Percentiles rank a stretch among this genome's conserved stretches.
These are phyloP conservation scores for Endocarpon pusillum DNA, from an alignment of 495 filamentous ascomycete species.

Conservation along the genomic window DNA sequence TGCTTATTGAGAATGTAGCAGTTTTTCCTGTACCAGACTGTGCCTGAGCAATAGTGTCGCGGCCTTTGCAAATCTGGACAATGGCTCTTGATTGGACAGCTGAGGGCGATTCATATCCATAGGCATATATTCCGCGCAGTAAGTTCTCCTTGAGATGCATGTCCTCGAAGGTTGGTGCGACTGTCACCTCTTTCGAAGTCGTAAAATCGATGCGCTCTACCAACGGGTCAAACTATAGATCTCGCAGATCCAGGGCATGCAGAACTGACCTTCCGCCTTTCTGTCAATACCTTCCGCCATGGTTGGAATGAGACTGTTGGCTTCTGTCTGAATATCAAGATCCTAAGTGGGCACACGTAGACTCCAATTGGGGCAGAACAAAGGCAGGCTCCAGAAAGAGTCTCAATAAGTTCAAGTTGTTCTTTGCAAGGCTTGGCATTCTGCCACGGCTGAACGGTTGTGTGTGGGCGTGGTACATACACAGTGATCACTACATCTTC, in stretches of 20 bases:
- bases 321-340: too few relatives aligned
- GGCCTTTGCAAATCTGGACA: constrained; percentile 95
- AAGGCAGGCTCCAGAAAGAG: too few relatives aligned
- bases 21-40: constrained; percentile 99
- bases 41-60: constrained; percentile 97
- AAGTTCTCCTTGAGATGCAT: constrained; percentile 93
- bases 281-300: constrained; percentile 96
- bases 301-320: too few relatives aligned
- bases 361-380: too few relatives aligned
- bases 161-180: constrained; percentile 54
- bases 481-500: too few relatives aligned
- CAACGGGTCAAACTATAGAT: constrained; percentile 16
- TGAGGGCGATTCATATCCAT: constrained; percentile 94
- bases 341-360: too few relatives aligned
- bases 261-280: constrained; percentile 52
- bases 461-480: too few relatives aligned
- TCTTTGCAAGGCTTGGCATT: too few relatives aligned
- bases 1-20: constrained; percentile 95
- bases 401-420: too few relatives aligned
- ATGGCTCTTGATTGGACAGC: constrained; percentile 95
- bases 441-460: too few relatives aligned
- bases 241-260: neutral
- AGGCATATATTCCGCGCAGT: constrained; percentile 93
- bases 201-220: constrained; percentile 89
- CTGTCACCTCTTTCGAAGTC: constrained; percentile 92